phyloP scores from a whole-genome alignment of 129 eudicot genomes.

The Chrysanthemum lavandulifolium region DNA sequence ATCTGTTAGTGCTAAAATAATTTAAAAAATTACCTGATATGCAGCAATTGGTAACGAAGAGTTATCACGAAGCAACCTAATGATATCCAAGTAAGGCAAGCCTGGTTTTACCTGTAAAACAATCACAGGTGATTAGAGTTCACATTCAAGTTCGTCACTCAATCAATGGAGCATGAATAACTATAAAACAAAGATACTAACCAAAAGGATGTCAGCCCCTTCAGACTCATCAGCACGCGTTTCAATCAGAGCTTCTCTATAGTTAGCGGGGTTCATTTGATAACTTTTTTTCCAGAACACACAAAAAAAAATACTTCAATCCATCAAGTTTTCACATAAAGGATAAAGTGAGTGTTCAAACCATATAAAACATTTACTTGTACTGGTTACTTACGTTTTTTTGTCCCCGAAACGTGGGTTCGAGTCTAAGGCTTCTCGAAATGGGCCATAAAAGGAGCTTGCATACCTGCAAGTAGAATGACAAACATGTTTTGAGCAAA shows the following conservation, averaged over 20 bases:
- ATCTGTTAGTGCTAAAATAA: neutral
- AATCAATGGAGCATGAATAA: neutral
- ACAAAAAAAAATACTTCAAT: conserved; percentile 4
- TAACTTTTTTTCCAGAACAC: conserved; percentile 48
- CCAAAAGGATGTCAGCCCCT: conserved; percentile 99
- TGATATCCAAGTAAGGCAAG: conserved; percentile 87
- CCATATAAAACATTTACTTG: conserved; percentile 14
- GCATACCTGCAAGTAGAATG: conserved; percentile 67
- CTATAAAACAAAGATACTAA: conserved; percentile 25
- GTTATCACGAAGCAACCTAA: conserved; percentile 83
- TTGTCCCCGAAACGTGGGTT: conserved; percentile 99
- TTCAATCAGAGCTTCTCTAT: conserved; percentile 92
- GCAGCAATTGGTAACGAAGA: conserved; percentile 97
- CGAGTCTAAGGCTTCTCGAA: conserved; percentile 96
- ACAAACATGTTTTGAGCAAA: conserved; percentile 13
- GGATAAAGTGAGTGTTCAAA: neutral
- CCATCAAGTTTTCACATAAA: conserved; percentile 12
- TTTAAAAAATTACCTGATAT: conserved; percentile 63
- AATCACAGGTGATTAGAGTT: conserved; percentile 6
- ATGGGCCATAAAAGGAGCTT: conserved; percentile 98
- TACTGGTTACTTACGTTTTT: conserved; percentile 64
- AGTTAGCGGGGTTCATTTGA: conserved; percentile 98
- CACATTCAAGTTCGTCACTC: neutral
- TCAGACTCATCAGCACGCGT: conserved; percentile 84
- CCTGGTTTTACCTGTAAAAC: conserved; percentile 87